phyloP scores from a whole-genome alignment of 1,139 yeast species.

The Nadsonia commutata region DNA sequence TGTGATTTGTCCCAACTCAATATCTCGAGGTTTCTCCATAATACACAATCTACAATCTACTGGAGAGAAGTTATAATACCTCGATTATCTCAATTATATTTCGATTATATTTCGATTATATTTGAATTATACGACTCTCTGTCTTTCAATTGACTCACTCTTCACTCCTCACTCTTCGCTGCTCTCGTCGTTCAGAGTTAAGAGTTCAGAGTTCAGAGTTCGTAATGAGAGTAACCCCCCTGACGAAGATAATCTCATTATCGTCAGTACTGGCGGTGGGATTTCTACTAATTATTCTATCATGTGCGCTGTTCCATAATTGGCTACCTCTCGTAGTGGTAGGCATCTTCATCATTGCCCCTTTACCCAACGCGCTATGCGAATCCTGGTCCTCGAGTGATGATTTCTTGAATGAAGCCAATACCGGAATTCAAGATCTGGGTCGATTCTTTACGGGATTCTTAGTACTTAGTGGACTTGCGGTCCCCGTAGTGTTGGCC shows the following conservation, averaged over 20 bases:
- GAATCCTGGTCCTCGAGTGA: constrained; percentile 27
- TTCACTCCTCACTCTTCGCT: too few relatives aligned
- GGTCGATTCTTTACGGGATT: constrained; percentile 61
- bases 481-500: constrained; percentile 48
- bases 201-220: too few relatives aligned
- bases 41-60: too few relatives aligned
- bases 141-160: too few relatives aligned
- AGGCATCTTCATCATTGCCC: constrained; percentile 41
- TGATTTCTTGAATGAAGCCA: constrained; percentile 33
- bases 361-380: constrained; percentile 49
- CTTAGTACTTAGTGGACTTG: constrained; percentile 50
- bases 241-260: constrained; percentile 59
- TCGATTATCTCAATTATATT: too few relatives aligned
- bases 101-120: too few relatives aligned
- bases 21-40: too few relatives aligned
- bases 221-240: constrained; percentile 35
- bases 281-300: constrained; percentile 59
- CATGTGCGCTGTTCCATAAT: constrained; percentile 59
- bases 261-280: constrained; percentile 67
- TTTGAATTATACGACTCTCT: too few relatives aligned
- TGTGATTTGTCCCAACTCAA: too few relatives aligned
- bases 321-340: constrained; percentile 61
- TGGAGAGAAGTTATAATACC: too few relatives aligned
- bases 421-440: constrained; percentile 35
- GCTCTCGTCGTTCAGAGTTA: too few relatives aligned